These are phyloP conservation scores for Skeletonema grethae DNA, from an alignment of 108 stramenopile species.

Conservation along the genomic window DNA sequence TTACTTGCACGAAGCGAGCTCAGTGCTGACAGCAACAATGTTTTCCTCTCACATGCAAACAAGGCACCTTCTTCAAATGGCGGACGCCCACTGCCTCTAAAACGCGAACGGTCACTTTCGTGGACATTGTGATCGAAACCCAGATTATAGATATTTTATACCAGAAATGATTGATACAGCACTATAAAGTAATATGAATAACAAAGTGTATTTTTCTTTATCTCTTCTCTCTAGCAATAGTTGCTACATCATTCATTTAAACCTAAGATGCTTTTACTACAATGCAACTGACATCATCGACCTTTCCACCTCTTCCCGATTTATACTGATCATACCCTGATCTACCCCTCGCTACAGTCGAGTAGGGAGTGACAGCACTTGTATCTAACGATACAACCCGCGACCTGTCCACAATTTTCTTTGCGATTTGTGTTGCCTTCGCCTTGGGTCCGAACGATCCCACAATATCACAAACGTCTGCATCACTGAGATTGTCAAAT, in stretches of 20 bases:
- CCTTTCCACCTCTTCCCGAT: conserved; percentile 81
- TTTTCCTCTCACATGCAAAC: neutral
- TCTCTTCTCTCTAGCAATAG: neutral
- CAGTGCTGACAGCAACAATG: neutral
- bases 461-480: conserved; percentile 47
- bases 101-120: neutral
- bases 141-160: neutral
- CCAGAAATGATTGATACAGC: neutral
- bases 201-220: neutral
- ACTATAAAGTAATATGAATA: neutral
- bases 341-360: conserved; percentile 65
- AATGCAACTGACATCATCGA: conserved; percentile 88
- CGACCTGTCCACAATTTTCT: conserved; percentile 65
- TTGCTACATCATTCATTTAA: neutral
- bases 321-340: conserved; percentile 63
- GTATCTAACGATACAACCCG: conserved; percentile 69
- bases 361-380: conserved; percentile 74
- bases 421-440: conserved; percentile 54
- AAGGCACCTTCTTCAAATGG: neutral
- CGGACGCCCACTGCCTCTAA: neutral
- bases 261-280: conserved; percentile 58
- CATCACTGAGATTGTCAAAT: conserved; percentile 84
- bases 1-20: conserved; percentile 40
- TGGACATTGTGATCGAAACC: neutral
- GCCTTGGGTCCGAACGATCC: conserved; percentile 16